These are phyloP conservation scores for Lathyrus aphaca DNA, from an alignment of 306 rosid species.

Conservation along the genomic window DNA sequence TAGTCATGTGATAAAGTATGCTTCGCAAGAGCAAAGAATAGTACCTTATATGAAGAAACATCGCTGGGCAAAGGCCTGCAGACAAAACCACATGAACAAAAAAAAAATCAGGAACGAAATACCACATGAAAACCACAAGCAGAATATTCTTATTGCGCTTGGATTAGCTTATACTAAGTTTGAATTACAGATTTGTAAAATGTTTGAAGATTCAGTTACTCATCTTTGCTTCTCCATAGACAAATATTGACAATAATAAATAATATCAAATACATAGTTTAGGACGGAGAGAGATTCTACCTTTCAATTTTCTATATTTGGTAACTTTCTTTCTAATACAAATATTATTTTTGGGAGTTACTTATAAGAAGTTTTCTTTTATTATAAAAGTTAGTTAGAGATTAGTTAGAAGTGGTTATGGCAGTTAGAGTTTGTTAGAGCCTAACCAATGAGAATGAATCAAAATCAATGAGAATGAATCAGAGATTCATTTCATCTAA, in stretches of 20 bases:
- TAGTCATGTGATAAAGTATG: not conserved
- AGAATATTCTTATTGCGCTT: not conserved
- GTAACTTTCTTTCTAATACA: not conserved
- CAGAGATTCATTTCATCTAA: no score
- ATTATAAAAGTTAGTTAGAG: no score
- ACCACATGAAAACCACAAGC: conserved; percentile 22
- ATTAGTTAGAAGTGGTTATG: no score
- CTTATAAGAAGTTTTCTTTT: no score
- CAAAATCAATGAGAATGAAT: no score
- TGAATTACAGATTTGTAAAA: conserved; percentile 6
- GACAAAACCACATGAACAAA: conserved; percentile 30
- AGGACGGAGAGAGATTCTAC: not conserved
- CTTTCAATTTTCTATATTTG: not conserved
- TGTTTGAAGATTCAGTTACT: not conserved
- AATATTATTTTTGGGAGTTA: no score
- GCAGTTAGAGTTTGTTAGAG: no score
- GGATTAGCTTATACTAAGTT: not conserved
- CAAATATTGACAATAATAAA: not conserved
- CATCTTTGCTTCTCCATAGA: not conserved
- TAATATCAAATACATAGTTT: not conserved
- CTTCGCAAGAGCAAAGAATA: conserved; percentile 38
- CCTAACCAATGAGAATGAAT: no score
- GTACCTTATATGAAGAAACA: conserved; percentile 92
- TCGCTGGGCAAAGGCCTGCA: conserved; percentile 87
- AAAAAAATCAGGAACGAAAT: conserved; percentile 38